Percentiles rank a stretch among this genome's conserved stretches.
Conservation (phyloP, 1,284 basidiomycete species). For the Tylopilus sp. region DNA sequence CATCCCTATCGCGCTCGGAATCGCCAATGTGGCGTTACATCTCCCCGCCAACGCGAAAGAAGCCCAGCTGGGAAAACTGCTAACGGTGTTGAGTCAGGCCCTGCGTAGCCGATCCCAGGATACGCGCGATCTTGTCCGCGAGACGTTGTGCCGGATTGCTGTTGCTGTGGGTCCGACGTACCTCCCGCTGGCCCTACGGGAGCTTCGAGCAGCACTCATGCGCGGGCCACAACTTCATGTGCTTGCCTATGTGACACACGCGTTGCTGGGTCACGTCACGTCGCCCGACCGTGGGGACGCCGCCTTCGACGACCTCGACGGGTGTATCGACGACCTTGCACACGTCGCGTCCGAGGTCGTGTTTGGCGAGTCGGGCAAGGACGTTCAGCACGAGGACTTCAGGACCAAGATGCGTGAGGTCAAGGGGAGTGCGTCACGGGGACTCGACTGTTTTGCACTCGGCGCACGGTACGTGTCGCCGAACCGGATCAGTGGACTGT, state of each 20-base stretch:
- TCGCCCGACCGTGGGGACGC: slow-evolving; percentile 60
- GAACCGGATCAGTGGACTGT: slow-evolving; percentile 78
- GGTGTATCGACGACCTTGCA: slow-evolving; percentile 82
- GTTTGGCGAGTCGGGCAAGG: slow-evolving; percentile 94
- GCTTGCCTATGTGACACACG: slow-evolving; percentile 88
- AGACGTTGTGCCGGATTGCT: slow-evolving; percentile 88
- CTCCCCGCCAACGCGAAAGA: slow-evolving; percentile 80
- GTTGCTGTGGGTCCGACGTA: slow-evolving; percentile 81
- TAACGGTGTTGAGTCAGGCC: slow-evolving; percentile 90
- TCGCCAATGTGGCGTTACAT: slow-evolving; percentile 87
- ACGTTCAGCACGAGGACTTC: slow-evolving; percentile 91
- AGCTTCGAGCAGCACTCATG: slow-evolving; percentile 85
- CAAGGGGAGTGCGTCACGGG: slow-evolving; percentile 80
- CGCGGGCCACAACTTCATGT: slow-evolving; percentile 97
- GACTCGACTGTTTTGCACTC: slow-evolving; percentile 87
- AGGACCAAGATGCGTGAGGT: slow-evolving; percentile 96
- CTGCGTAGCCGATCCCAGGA: slow-evolving; percentile 95
- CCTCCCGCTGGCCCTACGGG: slow-evolving; percentile 81
- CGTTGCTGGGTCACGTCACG: slow-evolving; percentile 86
- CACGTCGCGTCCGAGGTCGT: slow-evolving; percentile 93
- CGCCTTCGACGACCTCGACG: slow-evolving; percentile 76
- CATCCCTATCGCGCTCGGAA: slow-evolving; percentile 91
- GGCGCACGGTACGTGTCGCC: slow-evolving; percentile 83
- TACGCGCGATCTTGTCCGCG: slow-evolving; percentile 89
- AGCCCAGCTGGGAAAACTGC: slow-evolving; percentile 80